These are phyloP conservation scores for Thuja plicata DNA, from an alignment of 83 land plant genomes.

Conservation along the genomic window DNA sequence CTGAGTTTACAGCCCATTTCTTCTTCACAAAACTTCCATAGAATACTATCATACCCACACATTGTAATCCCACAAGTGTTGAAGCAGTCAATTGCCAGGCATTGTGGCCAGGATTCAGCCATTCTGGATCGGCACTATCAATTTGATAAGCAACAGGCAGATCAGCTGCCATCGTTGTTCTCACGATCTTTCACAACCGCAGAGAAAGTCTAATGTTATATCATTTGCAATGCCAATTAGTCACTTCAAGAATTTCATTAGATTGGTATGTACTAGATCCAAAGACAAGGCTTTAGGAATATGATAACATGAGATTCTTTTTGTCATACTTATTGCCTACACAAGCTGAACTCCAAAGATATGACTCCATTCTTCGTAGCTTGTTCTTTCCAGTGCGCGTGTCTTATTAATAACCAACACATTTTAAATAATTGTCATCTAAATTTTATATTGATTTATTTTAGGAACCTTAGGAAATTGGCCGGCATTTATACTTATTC, in stretches of 20 bases:
- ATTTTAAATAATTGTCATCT: neutral
- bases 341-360: neutral
- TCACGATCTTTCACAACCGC: neutral
- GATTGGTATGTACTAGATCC: neutral
- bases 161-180: neutral
- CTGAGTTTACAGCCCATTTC: conserved; percentile 38
- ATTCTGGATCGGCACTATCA: neutral
- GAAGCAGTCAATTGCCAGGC: neutral
- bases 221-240: neutral
- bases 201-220: neutral
- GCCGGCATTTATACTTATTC: neutral
- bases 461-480: neutral
- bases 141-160: neutral
- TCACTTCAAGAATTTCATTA: neutral
- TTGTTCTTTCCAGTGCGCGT: neutral
- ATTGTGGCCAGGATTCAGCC: neutral
- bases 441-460: neutral
- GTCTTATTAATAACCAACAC: neutral
- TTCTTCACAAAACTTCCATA: conserved; percentile 30
- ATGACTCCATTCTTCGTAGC: neutral
- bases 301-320: neutral
- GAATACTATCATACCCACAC: neutral
- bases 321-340: neutral
- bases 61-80: conserved; percentile 6
- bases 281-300: neutral